Percentiles rank a stretch among this genome's conserved stretches.
These are phyloP conservation scores for Nicotiana benthamiana DNA, from an alignment of 257 asterid species.

Conservation along the genomic window DNA sequence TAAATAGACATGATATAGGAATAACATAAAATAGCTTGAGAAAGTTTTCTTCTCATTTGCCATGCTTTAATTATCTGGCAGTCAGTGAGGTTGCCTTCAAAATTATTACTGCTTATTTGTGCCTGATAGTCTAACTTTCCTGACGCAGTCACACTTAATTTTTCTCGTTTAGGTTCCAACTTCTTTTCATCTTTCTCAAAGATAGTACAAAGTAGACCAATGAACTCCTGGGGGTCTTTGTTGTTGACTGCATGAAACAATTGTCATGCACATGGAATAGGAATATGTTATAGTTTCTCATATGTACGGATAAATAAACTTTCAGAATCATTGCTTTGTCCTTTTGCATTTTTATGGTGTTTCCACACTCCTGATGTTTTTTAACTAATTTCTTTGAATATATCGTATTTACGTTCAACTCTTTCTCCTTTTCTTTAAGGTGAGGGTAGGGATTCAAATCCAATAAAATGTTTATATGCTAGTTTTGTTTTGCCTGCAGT, in stretches of 20 bases:
- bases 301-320: background rate
- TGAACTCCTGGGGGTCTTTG: background rate
- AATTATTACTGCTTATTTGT: background rate
- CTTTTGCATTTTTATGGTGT: background rate
- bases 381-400: too few species aligned
- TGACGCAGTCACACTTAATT: background rate
- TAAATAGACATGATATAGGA: background rate
- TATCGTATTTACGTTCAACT: too few species aligned
- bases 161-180: background rate
- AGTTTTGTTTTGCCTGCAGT: slow-evolving; percentile 42
- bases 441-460: background rate
- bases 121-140: background rate
- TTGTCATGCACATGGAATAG: background rate
- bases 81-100: background rate
- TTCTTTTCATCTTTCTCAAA: too few species aligned
- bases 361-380: too few species aligned
- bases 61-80: background rate
- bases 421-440: background rate
- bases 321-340: background rate
- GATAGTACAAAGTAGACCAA: background rate
- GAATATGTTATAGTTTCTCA: background rate
- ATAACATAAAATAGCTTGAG: background rate
- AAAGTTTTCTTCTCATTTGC: background rate
- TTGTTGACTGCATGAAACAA: background rate
- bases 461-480: background rate